Evolutionary conservation across 2,329 filamentous ascomycete genomes (phyloP).

Genomic region (Phialocephala sp.): DNA sequence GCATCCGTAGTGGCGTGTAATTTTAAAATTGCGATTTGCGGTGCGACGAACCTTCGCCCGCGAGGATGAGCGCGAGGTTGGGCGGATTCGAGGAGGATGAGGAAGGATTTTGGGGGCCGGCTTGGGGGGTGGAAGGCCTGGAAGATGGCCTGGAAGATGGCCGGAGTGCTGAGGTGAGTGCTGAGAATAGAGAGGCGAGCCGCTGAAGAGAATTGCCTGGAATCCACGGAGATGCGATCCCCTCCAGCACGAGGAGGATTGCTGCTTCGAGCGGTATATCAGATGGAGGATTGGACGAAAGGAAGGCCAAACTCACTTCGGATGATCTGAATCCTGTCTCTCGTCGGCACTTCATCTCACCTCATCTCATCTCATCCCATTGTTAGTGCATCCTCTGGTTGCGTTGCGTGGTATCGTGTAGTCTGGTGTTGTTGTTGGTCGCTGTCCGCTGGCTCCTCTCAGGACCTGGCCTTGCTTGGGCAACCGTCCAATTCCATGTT

Average conservation of each 20-base stretch:
- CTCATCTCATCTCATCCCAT: neutral
- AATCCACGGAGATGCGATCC: too few species aligned
- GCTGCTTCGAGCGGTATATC: neutral
- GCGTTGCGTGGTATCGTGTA: neutral
- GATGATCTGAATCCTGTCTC: neutral
- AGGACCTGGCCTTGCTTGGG: neutral
- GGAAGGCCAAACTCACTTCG: neutral
- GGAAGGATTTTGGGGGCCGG: neutral
- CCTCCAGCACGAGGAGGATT: neutral
- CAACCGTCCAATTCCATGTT: conserved; percentile 6
- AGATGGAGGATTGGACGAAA: neutral
- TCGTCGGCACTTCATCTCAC: neutral
- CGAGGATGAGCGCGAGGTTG: neutral
- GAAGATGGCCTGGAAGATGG: neutral
- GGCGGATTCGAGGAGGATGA: neutral
- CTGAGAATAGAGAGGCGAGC: conserved; percentile 1
- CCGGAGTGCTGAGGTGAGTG: neutral
- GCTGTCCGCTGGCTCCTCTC: neutral
- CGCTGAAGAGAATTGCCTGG: neutral
- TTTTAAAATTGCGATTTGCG: conserved; percentile 6
- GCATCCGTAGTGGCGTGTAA: neutral
- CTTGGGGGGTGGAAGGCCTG: neutral
- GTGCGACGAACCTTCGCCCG: neutral
- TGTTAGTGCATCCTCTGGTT: neutral
- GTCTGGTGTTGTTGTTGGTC: neutral